Evolutionary conservation across 352 stramenopile genomes (phyloP).

Genomic region (Pythium chondricola): DNA sequence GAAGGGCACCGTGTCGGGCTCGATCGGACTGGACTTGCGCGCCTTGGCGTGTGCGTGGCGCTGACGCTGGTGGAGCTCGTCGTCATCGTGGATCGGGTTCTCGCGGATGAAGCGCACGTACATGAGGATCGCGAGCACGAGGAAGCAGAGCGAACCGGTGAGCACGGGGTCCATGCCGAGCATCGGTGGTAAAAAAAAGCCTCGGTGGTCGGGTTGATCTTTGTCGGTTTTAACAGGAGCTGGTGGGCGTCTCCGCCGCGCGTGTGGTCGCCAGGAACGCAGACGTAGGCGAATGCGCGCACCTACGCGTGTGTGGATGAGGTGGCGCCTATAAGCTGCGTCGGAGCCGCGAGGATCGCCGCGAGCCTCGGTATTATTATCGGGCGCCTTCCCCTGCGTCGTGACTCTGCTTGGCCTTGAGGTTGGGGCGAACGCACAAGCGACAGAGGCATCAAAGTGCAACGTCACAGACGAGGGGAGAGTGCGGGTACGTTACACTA

Average conservation of each 20-base stretch:
- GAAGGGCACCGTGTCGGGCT: constrained; percentile 66
- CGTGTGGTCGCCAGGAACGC: no score
- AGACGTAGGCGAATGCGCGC: no score
- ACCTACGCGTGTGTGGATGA: no score
- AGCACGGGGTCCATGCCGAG: constrained; percentile 74
- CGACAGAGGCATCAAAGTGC: constrained; percentile 4
- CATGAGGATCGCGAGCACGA: constrained; percentile 83
- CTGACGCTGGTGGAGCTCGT: constrained; percentile 32
- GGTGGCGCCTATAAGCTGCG: no score
- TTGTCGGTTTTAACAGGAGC: neutral
- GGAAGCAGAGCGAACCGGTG: constrained; percentile 82
- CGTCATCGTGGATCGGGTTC: constrained; percentile 54
- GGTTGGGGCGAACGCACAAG: neutral
- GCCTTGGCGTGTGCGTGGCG: constrained; percentile 19
- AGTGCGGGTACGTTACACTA: no score
- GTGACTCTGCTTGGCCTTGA: constrained; percentile 3
- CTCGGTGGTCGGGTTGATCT: no score
- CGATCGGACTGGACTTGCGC: constrained; percentile 54
- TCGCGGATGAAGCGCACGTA: constrained; percentile 86
- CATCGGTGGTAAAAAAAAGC: constrained; percentile 9
- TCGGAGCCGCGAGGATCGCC: no score
- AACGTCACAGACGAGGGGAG: constrained; percentile 1
- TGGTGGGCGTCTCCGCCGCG: no score
- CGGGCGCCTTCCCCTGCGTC: neutral
- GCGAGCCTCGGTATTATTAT: neutral